Percentiles rank a stretch among this genome's conserved stretches.
Evolutionary conservation across 169 alveolate species (phyloP).

Genomic region (Babesia ovis): DNA sequence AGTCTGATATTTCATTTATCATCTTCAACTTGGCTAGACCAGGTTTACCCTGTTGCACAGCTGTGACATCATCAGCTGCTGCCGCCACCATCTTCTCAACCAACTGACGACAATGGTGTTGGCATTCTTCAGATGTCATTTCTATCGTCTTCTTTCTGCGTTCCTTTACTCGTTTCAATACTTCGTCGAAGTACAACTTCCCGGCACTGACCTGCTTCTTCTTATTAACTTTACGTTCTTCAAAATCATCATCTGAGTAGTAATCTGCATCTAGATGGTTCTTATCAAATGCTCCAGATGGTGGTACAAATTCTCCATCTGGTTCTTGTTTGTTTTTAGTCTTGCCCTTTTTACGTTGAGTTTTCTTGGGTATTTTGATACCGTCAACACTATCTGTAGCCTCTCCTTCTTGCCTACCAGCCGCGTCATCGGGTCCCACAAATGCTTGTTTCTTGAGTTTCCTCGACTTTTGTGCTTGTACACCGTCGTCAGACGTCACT

Average conservation of each 20-base stretch:
- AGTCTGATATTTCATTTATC: constrained; percentile 76
- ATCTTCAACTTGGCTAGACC: constrained; percentile 81
- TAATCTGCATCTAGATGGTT: constrained; percentile 46
- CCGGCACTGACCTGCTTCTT: constrained; percentile 49
- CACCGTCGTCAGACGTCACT: neutral
- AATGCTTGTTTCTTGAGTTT: neutral
- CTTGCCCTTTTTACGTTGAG: neutral
- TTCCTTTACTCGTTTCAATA: constrained; percentile 65
- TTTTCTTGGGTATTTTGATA: constrained; percentile 45
- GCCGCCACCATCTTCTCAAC: constrained; percentile 71
- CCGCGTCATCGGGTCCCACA: too few species aligned
- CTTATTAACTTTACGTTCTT: constrained; percentile 22
- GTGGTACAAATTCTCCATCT: constrained; percentile 65
- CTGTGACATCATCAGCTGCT: constrained; percentile 71
- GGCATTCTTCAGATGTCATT: constrained; percentile 67
- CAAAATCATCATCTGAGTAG: constrained; percentile 44
- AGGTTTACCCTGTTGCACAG: constrained; percentile 76
- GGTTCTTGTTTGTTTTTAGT: constrained; percentile 18
- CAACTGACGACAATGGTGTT: constrained; percentile 48
- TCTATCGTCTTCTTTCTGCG: constrained; percentile 53
- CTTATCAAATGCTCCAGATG: constrained; percentile 38
- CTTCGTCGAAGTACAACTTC: constrained; percentile 63
- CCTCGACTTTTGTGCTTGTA: neutral
- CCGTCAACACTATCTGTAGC: too few species aligned
- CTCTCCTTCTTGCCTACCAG: too few species aligned